phyloP scores from a whole-genome alignment of 2,329 filamentous ascomycete species.

The Graphilbum sp. region DNA sequence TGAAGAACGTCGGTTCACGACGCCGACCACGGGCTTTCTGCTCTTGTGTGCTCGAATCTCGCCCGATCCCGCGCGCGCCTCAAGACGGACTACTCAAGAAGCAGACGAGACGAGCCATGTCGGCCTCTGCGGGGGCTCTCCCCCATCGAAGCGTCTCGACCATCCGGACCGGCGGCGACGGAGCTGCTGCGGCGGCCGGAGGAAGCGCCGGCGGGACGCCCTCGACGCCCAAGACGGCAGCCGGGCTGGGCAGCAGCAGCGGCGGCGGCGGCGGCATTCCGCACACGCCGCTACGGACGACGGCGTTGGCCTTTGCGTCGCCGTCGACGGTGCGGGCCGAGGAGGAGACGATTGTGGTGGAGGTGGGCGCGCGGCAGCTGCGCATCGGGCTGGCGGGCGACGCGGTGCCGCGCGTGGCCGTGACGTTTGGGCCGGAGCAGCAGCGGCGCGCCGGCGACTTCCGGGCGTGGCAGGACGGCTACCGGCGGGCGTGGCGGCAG shows the following conservation, averaged over 20 bases:
- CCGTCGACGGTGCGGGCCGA: constrained; percentile 51
- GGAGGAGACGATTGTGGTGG: constrained; percentile 71
- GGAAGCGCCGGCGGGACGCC: constrained; percentile 2
- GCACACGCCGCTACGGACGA: constrained; percentile 41
- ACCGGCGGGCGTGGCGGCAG: constrained; percentile 29
- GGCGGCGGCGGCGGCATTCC: no score
- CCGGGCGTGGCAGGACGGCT: constrained; percentile 46
- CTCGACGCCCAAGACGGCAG: constrained; percentile 5
- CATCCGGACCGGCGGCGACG: constrained; percentile 24
- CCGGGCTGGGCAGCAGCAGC: constrained; percentile 26
- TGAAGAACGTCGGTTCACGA: no score
- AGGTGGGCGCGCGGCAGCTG: constrained; percentile 65
- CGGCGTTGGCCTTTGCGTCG: constrained; percentile 39
- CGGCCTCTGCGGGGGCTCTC: constrained; percentile 34
- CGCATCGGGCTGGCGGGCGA: constrained; percentile 80
- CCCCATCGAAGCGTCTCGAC: constrained; percentile 42
- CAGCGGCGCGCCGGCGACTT: constrained; percentile 71
- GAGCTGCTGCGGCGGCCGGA: constrained; percentile 12
- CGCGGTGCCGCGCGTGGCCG: constrained; percentile 51
- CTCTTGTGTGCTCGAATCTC: no score
- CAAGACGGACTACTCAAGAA: no score
- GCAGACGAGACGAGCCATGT: no score
- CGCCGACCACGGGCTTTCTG: no score
- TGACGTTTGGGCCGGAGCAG: constrained; percentile 59
- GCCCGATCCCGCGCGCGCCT: no score